Percentiles rank a stretch among this genome's conserved stretches.
Evolutionary conservation across 1,284 basidiomycete species (phyloP).

Genomic region (Ceratobasidium sp.): DNA sequence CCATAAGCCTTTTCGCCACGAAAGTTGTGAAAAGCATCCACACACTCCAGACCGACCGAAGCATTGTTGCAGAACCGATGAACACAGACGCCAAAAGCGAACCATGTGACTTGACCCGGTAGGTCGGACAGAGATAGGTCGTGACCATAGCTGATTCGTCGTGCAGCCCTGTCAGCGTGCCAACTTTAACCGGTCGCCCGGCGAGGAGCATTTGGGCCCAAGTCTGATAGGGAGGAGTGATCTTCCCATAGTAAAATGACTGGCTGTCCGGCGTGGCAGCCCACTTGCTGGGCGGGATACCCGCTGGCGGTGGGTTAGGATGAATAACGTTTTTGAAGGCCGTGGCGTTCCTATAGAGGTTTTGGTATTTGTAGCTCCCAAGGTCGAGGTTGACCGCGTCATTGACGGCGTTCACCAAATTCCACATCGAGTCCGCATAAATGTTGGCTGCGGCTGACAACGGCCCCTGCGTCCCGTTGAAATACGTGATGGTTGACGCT

Average conservation of each 20-base stretch:
- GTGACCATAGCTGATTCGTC: constrained; percentile 1
- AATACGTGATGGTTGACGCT: not conserved
- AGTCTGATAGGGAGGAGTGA: constrained; percentile 21
- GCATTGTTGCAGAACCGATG: constrained; percentile 31
- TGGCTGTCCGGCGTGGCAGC: not conserved
- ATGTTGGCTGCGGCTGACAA: not conserved
- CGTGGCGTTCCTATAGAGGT: constrained; percentile 21
- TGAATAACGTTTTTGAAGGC: not conserved
- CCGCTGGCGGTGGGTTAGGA: not conserved
- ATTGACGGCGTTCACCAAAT: not conserved
- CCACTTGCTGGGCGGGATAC: not conserved
- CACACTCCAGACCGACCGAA: constrained; percentile 18
- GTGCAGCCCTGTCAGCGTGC: not conserved
- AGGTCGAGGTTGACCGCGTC: constrained; percentile 37
- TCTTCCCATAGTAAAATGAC: constrained; percentile 14
- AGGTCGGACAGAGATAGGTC: constrained; percentile 32
- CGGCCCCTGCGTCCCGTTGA: not conserved
- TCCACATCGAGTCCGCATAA: not conserved
- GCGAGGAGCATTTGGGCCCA: constrained; percentile 32
- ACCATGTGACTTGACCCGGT: constrained; percentile 12
- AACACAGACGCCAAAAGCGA: constrained; percentile 20
- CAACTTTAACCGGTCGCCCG: not conserved
- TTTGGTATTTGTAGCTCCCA: not conserved
- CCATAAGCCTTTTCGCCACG: constrained; percentile 7
- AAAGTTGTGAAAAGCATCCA: constrained; percentile 31